Evolutionary conservation across 2,329 filamentous ascomycete genomes (phyloP).

Genomic region (Fusarium nanum): DNA sequence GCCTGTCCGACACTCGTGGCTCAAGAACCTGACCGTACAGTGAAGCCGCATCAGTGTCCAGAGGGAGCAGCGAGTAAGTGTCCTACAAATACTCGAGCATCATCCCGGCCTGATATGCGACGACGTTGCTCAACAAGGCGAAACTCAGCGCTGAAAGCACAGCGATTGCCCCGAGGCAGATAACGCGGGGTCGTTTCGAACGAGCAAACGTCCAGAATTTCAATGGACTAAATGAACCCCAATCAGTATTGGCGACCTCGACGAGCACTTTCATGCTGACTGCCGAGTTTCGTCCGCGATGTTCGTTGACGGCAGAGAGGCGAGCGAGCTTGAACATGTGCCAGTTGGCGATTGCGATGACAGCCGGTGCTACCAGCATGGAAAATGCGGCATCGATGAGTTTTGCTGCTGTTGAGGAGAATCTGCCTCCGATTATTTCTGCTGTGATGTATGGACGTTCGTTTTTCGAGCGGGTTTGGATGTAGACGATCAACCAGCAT

Average conservation of each 20-base stretch:
- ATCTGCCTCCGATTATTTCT: slow-evolving; percentile 9
- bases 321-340: slow-evolving; percentile 37
- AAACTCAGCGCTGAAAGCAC: slow-evolving; percentile 27
- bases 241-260: slow-evolving; percentile 29
- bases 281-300: slow-evolving; percentile 12
- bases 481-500: slow-evolving; percentile 22
- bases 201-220: slow-evolving; percentile 27
- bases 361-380: slow-evolving; percentile 22
- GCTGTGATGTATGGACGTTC: slow-evolving; percentile 14
- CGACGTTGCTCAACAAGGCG: slow-evolving; percentile 18
- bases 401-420: slow-evolving; percentile 26
- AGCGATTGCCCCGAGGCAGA: slow-evolving; percentile 18
- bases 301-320: slow-evolving; percentile 29
- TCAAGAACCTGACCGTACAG: not conserved
- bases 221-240: slow-evolving; percentile 30
- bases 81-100: slow-evolving; percentile 29
- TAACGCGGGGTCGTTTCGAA: slow-evolving; percentile 23
- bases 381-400: slow-evolving; percentile 32
- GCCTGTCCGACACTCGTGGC: not conserved
- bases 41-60: not conserved
- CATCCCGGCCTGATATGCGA: slow-evolving; percentile 21
- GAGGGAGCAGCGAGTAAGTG: slow-evolving; percentile 4
- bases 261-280: slow-evolving; percentile 33
- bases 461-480: not conserved
- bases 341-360: slow-evolving; percentile 23